Evolutionary conservation across 139 green algal genomes (phyloP).

Genomic region (Micractinium sp.): DNA sequence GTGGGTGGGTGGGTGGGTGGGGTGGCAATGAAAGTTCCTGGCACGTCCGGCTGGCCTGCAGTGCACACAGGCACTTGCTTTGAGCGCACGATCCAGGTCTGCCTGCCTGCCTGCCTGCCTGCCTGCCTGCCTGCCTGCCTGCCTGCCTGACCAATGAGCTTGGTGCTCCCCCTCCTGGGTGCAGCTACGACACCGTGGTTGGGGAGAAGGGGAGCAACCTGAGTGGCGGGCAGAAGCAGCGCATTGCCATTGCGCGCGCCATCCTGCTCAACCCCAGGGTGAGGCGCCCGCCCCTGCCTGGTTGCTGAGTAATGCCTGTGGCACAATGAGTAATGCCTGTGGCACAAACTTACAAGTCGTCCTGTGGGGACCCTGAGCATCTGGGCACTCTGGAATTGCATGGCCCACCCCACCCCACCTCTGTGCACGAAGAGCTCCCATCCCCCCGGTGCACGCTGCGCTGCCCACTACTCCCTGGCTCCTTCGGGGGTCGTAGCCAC

Average conservation of each 20-base stretch:
- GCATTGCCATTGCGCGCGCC: slow-evolving; percentile 87
- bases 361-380: no score
- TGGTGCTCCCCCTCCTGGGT: neutral
- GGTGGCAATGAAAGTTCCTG: no score
- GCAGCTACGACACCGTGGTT: slow-evolving; percentile 56
- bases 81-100: neutral
- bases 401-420: neutral
- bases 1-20: neutral
- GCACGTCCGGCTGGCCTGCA: neutral
- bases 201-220: slow-evolving; percentile 56
- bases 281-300: no score
- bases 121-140: neutral
- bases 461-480: no score
- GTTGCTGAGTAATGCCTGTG: no score
- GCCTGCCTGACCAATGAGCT: neutral
- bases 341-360: neutral
- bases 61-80: neutral
- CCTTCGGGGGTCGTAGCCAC: no score
- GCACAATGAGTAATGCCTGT: no score
- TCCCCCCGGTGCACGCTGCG: no score
- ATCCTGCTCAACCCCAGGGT: slow-evolving; percentile 72
- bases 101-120: no score
- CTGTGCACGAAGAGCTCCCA: no score
- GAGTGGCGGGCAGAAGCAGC: slow-evolving; percentile 82
- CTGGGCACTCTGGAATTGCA: neutral